Percentiles rank a stretch among this genome's conserved stretches.
Conservation (phyloP, 2,329 filamentous ascomycete genomes). For the Microdochium bolleyi region DNA sequence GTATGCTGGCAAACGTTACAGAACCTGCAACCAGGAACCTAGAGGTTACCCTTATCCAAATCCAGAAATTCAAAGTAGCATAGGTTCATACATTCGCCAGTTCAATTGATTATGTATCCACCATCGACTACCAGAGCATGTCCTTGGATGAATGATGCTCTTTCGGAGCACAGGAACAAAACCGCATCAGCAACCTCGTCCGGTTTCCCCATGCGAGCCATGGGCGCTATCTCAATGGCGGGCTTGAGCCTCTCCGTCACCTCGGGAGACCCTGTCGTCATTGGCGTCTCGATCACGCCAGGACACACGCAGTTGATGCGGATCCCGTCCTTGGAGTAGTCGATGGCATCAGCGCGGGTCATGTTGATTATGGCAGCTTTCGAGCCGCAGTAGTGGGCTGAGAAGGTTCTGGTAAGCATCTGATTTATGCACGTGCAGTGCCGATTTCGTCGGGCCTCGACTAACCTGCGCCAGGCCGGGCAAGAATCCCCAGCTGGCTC, state of each 20-base stretch:
- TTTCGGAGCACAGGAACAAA: conserved; percentile 38
- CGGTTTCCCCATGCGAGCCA: conserved; percentile 40
- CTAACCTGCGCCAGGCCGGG: conserved; percentile 33
- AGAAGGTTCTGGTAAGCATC: neutral
- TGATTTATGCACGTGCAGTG: neutral
- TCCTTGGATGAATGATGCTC: conserved; percentile 43
- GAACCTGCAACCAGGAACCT: too few relatives aligned
- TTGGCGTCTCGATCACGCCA: conserved; percentile 35
- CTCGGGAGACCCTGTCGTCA: conserved; percentile 32
- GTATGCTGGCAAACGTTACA: too few relatives aligned
- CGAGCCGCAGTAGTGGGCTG: conserved; percentile 47
- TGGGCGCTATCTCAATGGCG: conserved; percentile 36
- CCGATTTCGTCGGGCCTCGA: conserved; percentile 1
- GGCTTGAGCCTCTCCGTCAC: conserved; percentile 27
- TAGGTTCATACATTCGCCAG: too few relatives aligned
- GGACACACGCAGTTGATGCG: conserved; percentile 30
- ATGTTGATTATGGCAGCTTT: conserved; percentile 52
- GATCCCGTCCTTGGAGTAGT: conserved; percentile 38
- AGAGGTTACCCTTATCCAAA: too few relatives aligned
- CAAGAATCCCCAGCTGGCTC: conserved; percentile 42
- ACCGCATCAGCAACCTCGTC: conserved; percentile 41
- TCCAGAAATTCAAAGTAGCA: too few relatives aligned
- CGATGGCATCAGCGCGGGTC: conserved; percentile 47
- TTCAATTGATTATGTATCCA: conserved; percentile 39
- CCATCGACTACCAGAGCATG: conserved; percentile 44